Conservation (phyloP, 2,329 filamentous ascomycete genomes). For the Claviceps fusiformis region DNA sequence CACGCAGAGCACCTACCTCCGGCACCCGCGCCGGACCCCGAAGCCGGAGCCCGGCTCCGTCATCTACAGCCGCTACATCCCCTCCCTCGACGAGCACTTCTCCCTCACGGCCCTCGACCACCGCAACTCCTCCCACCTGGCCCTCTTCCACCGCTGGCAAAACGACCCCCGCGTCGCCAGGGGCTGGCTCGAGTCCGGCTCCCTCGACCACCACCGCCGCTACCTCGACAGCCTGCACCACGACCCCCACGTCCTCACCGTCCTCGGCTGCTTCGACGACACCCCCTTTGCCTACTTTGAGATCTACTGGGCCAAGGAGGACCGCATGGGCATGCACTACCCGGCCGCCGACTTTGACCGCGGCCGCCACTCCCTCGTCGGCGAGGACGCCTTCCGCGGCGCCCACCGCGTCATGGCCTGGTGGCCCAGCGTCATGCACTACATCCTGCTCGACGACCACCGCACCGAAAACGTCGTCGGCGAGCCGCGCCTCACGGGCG, state of each 20-base stretch:
- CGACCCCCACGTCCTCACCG: constrained; percentile 53
- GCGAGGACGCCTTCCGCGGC: constrained; percentile 45
- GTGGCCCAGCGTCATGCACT: constrained; percentile 51
- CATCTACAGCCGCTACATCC: constrained; percentile 64
- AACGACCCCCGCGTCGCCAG: constrained; percentile 65
- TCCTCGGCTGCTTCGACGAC: constrained; percentile 58
- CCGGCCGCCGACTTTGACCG: constrained; percentile 41
- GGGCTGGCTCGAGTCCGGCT: constrained; percentile 66
- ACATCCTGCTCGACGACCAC: constrained; percentile 47
- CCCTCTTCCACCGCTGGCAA: constrained; percentile 63
- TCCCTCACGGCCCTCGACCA: constrained; percentile 58
- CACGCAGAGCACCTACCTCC: constrained; percentile 22
- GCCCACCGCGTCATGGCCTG: constrained; percentile 47
- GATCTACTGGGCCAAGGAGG: constrained; percentile 61
- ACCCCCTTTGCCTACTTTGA: constrained; percentile 62
- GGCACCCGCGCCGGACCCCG: constrained; percentile 52
- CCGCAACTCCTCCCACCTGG: constrained; percentile 44
- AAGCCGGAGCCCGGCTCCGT: constrained; percentile 55
- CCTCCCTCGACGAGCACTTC: constrained; percentile 59
- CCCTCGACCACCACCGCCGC: constrained; percentile 51
- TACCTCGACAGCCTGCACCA: constrained; percentile 32
- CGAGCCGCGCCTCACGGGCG: constrained; percentile 36
- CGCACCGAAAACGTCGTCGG: constrained; percentile 45
- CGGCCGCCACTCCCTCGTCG: constrained; percentile 44
- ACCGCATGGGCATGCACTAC: constrained; percentile 43